phyloP scores from a whole-genome alignment of 805 yeast species.

The Blastobotrys chiropterorum region DNA sequence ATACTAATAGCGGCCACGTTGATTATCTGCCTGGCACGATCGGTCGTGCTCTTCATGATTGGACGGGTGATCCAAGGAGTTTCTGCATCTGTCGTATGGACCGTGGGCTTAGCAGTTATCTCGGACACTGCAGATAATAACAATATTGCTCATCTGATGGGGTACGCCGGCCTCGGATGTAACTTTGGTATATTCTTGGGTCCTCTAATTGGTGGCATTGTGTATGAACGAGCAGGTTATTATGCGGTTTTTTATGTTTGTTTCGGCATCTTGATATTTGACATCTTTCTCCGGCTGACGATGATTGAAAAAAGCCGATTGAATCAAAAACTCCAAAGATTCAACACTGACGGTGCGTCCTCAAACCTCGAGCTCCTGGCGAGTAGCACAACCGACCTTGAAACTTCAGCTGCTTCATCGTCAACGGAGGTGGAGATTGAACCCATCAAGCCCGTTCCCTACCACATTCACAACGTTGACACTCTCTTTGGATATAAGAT shows the following conservation, averaged over 20 bases:
- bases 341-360: not conserved
- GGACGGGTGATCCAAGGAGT: slow-evolving; percentile 32
- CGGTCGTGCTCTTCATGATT: slow-evolving; percentile 22
- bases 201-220: slow-evolving; percentile 32
- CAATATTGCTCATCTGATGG: slow-evolving; percentile 26
- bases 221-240: slow-evolving; percentile 30
- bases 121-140: slow-evolving; percentile 27
- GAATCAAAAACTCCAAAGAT: slow-evolving; percentile 1
- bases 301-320: slow-evolving; percentile 27
- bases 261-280: slow-evolving; percentile 27
- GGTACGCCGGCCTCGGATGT: slow-evolving; percentile 27
- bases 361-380: not conserved
- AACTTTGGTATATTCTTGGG: slow-evolving; percentile 29
- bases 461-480: not conserved
- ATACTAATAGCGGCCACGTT: slow-evolving; percentile 28
- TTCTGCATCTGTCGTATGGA: slow-evolving; percentile 32
- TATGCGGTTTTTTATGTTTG: slow-evolving; percentile 28
- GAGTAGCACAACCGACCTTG: not conserved
- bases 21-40: slow-evolving; percentile 25
- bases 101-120: slow-evolving; percentile 31
- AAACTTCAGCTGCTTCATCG: not conserved
- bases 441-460: not conserved
- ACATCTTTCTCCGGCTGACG: slow-evolving; percentile 26
- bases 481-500: not conserved
- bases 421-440: not conserved